Conservation (phyloP, 1,139 yeast species). For the Suhomyces taliae region DNA sequence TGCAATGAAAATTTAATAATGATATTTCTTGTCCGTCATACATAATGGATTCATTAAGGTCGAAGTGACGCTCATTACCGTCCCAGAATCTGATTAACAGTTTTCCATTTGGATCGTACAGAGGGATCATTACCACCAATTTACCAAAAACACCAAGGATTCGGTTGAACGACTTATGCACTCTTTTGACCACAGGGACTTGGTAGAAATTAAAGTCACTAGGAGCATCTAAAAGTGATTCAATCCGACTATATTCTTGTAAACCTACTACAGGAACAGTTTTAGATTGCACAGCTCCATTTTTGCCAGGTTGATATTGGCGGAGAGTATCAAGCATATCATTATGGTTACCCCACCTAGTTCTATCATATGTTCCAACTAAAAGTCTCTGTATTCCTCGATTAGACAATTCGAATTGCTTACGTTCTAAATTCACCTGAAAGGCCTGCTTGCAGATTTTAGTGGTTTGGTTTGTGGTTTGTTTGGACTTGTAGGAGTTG, state of each 20-base stretch:
- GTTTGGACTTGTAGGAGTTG: neutral
- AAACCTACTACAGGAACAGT: neutral
- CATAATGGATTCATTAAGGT: neutral
- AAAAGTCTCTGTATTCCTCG: slow-evolving; percentile 2
- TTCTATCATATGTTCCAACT: slow-evolving; percentile 2
- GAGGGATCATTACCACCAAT: slow-evolving; percentile 1
- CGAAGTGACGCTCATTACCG: neutral
- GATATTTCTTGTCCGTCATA: neutral
- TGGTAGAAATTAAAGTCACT: neutral
- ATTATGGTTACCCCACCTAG: neutral
- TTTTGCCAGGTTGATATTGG: neutral
- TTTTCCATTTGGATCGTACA: neutral
- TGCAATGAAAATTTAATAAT: slow-evolving; percentile 1
- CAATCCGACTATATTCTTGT: neutral
- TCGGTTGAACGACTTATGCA: slow-evolving; percentile 1
- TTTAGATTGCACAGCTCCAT: neutral
- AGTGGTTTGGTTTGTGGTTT: neutral
- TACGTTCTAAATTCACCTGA: neutral
- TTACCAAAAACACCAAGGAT: slow-evolving; percentile 2
- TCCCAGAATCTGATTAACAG: slow-evolving; percentile 5
- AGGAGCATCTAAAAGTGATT: neutral
- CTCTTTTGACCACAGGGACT: neutral
- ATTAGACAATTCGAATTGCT: slow-evolving; percentile 1
- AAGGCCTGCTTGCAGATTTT: neutral
- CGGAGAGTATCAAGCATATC: slow-evolving; percentile 4